Base-by-base conservation (phyloP, 2,329 filamentous ascomycete genomes). In the Penicillium sp. region DNA sequence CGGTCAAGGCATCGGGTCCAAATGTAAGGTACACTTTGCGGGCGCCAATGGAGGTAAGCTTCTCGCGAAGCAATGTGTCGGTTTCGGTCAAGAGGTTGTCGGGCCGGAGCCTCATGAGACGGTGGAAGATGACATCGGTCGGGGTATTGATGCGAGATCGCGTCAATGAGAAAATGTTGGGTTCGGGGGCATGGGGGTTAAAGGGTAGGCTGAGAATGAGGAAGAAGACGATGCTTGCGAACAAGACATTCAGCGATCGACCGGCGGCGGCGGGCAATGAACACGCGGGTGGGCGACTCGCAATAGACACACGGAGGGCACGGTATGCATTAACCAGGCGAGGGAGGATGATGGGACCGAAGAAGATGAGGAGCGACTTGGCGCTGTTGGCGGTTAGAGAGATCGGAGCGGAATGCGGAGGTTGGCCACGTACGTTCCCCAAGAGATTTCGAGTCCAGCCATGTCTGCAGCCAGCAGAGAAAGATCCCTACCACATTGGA, bases 121-220 rank as follows among this genome's bases (percentile, higher is more conserved):
- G 87, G 51, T 80, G 82, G 70, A 95, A 93, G 53, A 97, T 79
- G 29, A 95, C 84, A 64, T 92, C 88, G 37, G 82, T 85, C n/a
- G 89, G 84, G 37, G 88, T 92, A 62, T 90, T 87, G 15, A 97
- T 82, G 29, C 91, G 88, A 44, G 89, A 93, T 49, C 83, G 78
- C 1, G 92, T 96, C 15, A 76, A 70, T 27, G 70, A 65, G 77
- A 97, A 95, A 68, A 97, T 75, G 72, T 96, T 96, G 27, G 61
- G 54, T 24, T 59, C 47, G 35, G 67, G 65, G 23, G 71, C 62
- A 56, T 67, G 62, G 4, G 88, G 86, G 5, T 81, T 75, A 63
- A 89, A 84, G 0, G 89, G 84, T 0, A 92, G 72, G 13, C 86
- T 84, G 50, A 82, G 78, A 50, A 84, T 61, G 44, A 88, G 69